Evolutionary conservation across 179 eudicot species (phyloP), one percentile per base, ranked within the genome.

Genomic region (Camellia oleifera): DNA sequence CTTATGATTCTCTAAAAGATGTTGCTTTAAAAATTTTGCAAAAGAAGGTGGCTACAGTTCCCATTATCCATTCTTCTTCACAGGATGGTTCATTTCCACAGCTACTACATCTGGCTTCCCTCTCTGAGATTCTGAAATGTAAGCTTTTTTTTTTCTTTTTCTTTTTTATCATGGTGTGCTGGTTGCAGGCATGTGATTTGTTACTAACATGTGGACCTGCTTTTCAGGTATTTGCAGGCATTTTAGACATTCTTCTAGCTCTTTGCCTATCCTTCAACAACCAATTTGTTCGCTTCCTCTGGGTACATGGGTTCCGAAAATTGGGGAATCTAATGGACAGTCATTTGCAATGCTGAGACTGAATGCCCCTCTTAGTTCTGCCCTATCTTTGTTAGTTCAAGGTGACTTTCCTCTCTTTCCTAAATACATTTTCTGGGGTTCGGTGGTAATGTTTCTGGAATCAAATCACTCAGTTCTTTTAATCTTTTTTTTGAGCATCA

Each of bases 301-400:
- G 83, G 98, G 99, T 52, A 94, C 98, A 32, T 92, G 99, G 99
- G 97, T 94, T 87, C 98, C 99, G 7, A 92, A 88, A 87, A 93
- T 94, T 81, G 97, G 98, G 77, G 97, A 92, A 76, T 85, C 98
- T 71, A 90, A 85, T 84, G 85, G 83, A 78, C 89, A 77, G 42
- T 94, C 97, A 69, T 89, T 96, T 83, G 98, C 96, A 65, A 92
- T 91, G 92, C 83, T 96, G 90, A 92, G 89, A 84, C 93, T 89
- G 11, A 90, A 87, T 83, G 89, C 98, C 71, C 88, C 97, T 83
- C 92, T 96, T 74, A 87, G 92, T 76, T 92, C 89, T 61, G 99
- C 97, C 40, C 81, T 96, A 69, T 84, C 91, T 83, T 86, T 94
- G 83, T 89, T 96, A 81, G 91, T 94, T 67, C 93, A 96, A 94